These are phyloP conservation scores for Malus asiatica DNA, from an alignment of 306 rosid species.

Conservation along the genomic window DNA sequence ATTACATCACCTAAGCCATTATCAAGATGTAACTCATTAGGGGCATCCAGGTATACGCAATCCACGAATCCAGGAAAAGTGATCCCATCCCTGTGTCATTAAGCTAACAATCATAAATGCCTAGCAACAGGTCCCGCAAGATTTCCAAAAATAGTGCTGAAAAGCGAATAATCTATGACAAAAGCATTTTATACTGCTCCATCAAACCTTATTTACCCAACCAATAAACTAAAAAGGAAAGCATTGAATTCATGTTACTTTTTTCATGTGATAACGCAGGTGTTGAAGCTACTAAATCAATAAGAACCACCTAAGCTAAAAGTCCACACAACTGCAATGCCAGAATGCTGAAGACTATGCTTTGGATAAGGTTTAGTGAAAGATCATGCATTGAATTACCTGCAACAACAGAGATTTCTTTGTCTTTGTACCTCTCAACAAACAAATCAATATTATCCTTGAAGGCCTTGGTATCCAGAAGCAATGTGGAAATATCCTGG, in stretches of 20 bases:
- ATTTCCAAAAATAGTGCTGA: background rate
- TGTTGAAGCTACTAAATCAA: too few relatives aligned
- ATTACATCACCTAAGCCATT: conserved; percentile 84
- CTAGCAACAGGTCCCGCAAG: background rate
- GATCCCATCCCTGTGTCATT: conserved; percentile 56
- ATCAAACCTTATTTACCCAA: background rate
- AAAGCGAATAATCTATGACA: background rate
- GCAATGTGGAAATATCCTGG: too few relatives aligned
- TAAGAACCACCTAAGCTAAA: too few relatives aligned
- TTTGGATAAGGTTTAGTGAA: too few relatives aligned
- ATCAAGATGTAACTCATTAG: conserved; percentile 62
- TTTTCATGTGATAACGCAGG: background rate
- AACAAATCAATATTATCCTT: too few relatives aligned
- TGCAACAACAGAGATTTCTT: too few relatives aligned
- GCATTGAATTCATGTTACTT: conserved; percentile 1
- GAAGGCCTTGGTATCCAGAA: too few relatives aligned
- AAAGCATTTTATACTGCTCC: background rate
- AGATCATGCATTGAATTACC: too few relatives aligned
- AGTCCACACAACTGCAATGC: too few relatives aligned
- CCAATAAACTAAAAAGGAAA: conserved; percentile 12
- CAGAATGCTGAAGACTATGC: too few relatives aligned
- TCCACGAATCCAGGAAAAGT: conserved; percentile 96
- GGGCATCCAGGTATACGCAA: conserved; percentile 67
- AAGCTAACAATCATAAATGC: conserved; percentile 4
- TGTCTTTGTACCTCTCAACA: too few relatives aligned